Evolutionary conservation across 805 yeast genomes (phyloP), one percentile per base, ranked within the genome.

Genomic region (Saccharomycopsis fermentans): DNA sequence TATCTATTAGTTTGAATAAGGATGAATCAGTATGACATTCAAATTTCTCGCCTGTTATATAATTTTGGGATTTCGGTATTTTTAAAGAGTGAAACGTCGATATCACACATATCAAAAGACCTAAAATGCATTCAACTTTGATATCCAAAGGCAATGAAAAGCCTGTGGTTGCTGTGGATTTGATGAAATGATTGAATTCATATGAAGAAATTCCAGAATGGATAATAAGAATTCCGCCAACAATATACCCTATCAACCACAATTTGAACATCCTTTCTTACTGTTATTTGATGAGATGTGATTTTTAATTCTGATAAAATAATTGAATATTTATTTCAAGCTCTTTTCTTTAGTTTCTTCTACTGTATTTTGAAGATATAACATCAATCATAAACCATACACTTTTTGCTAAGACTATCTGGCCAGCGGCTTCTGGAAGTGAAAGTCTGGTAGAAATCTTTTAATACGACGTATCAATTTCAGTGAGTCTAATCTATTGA

Each of bases 201-300:
- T 75, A 77, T 1, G 84, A 74, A 6, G 84, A 81, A 62, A 78
- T 80, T 0, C 78, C 81, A 1, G 83, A 75, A 65, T 81, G 84
- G 1, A 73, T 55, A 39, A 81, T 70, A 4, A 61, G 52, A 3
- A 64, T 14, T 0, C 59, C 27, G 4, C 62, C 63, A 24, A 59
- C 19, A 16, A 59, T 37, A 21, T 61, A 61, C 6, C 52, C 37
- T 4, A 55, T 11, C 36, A 43, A 26, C 24, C 29, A 43, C 26
- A 43, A 43, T 43, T 21, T 21, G 4, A 24, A 2, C 50, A 43
- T 43, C 11, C 4, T 43, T 43, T 21, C 6, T 17, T 37, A 6
- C 6, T 37, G 16, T 6, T 37, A 6, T 37, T 16, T 16, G 3
- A 9, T 5, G 2, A 37, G n/a, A 16, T 37, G n/a, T n/a, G 6